Evolutionary conservation across 2,329 filamentous ascomycete species (phyloP), one percentile per base, ranked within the genome.

Genomic region (Amesomyces nigricolor): DNA sequence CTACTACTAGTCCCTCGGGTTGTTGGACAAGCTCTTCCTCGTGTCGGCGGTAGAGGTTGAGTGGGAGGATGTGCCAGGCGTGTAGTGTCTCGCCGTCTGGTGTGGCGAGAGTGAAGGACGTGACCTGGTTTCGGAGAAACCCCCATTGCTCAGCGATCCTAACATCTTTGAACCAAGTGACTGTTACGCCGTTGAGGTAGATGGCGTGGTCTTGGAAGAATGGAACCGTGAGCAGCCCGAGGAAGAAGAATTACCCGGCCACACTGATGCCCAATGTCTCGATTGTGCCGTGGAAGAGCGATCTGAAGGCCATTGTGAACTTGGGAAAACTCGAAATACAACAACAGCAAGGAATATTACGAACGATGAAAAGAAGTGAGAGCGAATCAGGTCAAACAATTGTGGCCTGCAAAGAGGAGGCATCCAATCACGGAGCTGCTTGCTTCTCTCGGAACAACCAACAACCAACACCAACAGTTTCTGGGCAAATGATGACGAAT

Each of bases 41-140:
- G 63, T 89, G 75, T 56, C 80, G 72, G 2, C 75, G 73, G 66
- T 88, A 90, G 1, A 87, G 70, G 56, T 81, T 80, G 1, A 87
- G 68, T 0, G 88, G 87, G n/a, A 90, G 72, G 42, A 91, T 76
- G 67, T 91, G 87, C 87, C 87, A 91, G 42, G 84, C 86, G 64
- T 87, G 87, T 3, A 91, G 70, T 0, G 72, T 80, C 66, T 87
- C 82, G 37, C 81, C 78, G 66, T 91, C 87, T 0, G 78, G 71
- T 0, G 87, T 89, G 2, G 68, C 69, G 39, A 91, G 70, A 48
- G 78, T 80, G 66, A 91, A 91, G 0, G 87, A 84, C 14, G 85
- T 85, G 1, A 88, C 82, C 70, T 92, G 87, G 56, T 85, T 85
- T 63, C 79, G 82, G 30, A 85, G 75, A 65, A 90, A 90, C 0